phyloP scores from a whole-genome alignment of 179 eudicot species.

The Amaranthus tricolor region DNA sequence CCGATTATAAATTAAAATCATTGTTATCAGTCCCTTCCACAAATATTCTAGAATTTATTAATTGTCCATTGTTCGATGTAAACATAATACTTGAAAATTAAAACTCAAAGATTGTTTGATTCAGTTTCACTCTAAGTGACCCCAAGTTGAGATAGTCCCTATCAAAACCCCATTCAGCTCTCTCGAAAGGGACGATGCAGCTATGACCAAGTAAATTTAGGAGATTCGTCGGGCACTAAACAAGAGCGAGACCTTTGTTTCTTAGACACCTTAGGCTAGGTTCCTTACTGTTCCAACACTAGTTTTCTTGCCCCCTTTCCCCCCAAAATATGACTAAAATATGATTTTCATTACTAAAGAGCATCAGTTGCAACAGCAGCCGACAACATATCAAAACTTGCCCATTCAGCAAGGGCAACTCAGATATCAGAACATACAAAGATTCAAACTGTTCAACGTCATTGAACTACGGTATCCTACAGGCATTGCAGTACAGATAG shows the following conservation, averaged over 20 bases:
- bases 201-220: background rate
- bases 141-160: too few relatives aligned
- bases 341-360: background rate
- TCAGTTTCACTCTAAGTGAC: too few relatives aligned
- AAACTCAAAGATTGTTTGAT: too few relatives aligned
- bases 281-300: background rate
- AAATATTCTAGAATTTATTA: too few relatives aligned
- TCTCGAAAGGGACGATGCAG: background rate
- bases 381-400: background rate
- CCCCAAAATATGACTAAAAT: background rate
- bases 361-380: background rate
- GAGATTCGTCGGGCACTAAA: background rate
- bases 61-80: too few relatives aligned
- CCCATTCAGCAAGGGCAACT: background rate
- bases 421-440: background rate
- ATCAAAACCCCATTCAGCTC: background rate
- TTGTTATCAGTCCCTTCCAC: too few relatives aligned
- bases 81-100: too few relatives aligned
- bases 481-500: background rate
- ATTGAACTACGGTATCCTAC: background rate
- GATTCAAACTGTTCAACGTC: background rate
- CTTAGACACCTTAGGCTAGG: background rate
- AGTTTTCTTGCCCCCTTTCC: background rate
- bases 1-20: too few relatives aligned
- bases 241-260: too few relatives aligned